Evolutionary conservation across 2,329 filamentous ascomycete genomes (phyloP), one percentile per base, ranked within the genome.

Genomic region (Scleromitrula shiraiana): DNA sequence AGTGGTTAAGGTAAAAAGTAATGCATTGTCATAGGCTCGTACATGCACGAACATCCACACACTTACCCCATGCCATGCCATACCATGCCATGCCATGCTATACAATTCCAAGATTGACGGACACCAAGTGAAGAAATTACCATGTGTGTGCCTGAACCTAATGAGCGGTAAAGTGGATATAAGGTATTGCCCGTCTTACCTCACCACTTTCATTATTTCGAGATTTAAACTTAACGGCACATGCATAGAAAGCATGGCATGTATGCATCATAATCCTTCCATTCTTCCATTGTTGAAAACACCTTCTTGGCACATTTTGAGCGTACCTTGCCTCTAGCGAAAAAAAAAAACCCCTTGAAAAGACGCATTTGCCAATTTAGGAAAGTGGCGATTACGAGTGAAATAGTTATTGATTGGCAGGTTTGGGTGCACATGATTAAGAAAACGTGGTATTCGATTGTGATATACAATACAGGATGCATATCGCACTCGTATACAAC

Each of bases 401-500:
- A 5, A 17, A n/a, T 26, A 26, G 39, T 29, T n/a, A 17, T 41
- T 29, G 15, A 17, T n/a, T 29, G 38, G 10, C 5, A 19, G 4
- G n/a, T 24, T 23, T 22, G 9, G 19, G 4, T 7, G 29, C 37
- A 32, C 22, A 32, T 10, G 41, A 20, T 32, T n/a, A 44, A 32
- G 14, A 44, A 44, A 44, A 44, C 41, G 41, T 44, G 41, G 41
- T 17, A n/a, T n/a, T 19, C 7, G 41, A 26, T 20, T 43, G 41
- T n/a, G 29, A 43, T 14, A 20, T 37, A 22, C 26, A 22, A 36
- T 20, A 3, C 22, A 26, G 30, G 20, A 17, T 44, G 22, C 30
- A 36, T 36, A 14, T 10, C 15, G 6, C n/a, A 7, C 41, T 36
- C 41, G 41, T 44, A 44, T 44, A 36, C 9, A 22, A 33, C 20